Conservation (phyloP, 768 basidiomycete genomes). For the Boletus patriciae region DNA sequence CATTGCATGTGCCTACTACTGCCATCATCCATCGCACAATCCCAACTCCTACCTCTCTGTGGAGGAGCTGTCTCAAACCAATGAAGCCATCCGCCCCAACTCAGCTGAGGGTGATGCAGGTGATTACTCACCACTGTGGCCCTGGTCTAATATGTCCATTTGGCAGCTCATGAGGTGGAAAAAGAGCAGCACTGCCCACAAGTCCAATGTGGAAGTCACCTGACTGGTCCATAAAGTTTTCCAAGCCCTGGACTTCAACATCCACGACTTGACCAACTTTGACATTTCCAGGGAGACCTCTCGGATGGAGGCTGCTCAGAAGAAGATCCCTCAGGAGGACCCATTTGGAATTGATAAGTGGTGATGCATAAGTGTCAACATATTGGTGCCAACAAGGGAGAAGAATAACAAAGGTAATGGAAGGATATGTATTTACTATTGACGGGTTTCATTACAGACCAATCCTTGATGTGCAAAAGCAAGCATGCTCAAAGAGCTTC, state of each 20-base stretch:
- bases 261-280: no score
- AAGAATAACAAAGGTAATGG: neutral
- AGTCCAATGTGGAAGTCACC: neutral
- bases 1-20: no score
- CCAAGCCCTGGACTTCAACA: neutral
- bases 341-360: neutral
- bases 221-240: neutral
- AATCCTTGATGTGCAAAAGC: conserved; percentile 8
- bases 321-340: neutral
- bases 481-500: conserved; percentile 7
- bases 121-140: neutral
- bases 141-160: neutral
- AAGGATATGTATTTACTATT: neutral
- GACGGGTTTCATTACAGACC: conserved; percentile 16
- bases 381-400: neutral
- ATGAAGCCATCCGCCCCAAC: neutral
- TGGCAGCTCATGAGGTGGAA: neutral
- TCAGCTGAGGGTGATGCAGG: neutral
- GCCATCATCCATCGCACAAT: no score
- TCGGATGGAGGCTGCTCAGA: neutral
- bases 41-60: no score
- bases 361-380: neutral
- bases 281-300: neutral
- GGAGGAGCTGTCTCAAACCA: neutral
- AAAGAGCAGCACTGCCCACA: neutral